Evolutionary conservation across 768 basidiomycete species (phyloP).

Genomic region (Calocybe gangraenosa): DNA sequence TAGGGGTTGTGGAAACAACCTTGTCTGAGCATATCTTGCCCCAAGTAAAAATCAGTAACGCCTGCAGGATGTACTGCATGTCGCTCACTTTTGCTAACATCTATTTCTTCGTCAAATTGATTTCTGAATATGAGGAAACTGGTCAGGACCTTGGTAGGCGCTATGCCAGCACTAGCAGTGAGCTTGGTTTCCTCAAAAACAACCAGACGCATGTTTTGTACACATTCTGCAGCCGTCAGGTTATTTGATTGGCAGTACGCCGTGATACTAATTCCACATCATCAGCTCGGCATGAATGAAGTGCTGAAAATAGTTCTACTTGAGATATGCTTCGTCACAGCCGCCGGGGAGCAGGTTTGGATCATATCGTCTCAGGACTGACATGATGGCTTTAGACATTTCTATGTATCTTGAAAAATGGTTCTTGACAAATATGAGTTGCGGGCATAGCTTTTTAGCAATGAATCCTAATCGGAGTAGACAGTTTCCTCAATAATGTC

Average conservation of each 20-base stretch:
- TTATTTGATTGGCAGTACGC: slow-evolving; percentile 68
- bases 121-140: slow-evolving; percentile 7
- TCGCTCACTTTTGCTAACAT: slow-evolving; percentile 84
- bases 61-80: neutral
- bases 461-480: slow-evolving; percentile 60
- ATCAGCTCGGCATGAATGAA: neutral
- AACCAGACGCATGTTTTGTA: slow-evolving; percentile 66
- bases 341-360: slow-evolving; percentile 72
- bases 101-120: slow-evolving; percentile 30
- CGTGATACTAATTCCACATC: slow-evolving; percentile 59
- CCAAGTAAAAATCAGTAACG: neutral
- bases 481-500: neutral
- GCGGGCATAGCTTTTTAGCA: slow-evolving; percentile 90
- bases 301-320: slow-evolving; percentile 46
- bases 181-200: slow-evolving; percentile 78
- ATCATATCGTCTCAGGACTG: slow-evolving; percentile 62
- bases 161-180: slow-evolving; percentile 94
- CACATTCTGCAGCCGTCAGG: slow-evolving; percentile 68
- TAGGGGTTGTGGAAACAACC: slow-evolving; percentile 30
- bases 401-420: slow-evolving; percentile 62
- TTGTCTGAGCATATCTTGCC: slow-evolving; percentile 91
- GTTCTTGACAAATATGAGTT: slow-evolving; percentile 65
- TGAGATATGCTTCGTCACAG: slow-evolving; percentile 89
- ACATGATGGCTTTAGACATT: slow-evolving; percentile 75
- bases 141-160: slow-evolving; percentile 81